Conservation (phyloP, 495 filamentous ascomycete genomes). For the Aspergillus conjunctus region DNA sequence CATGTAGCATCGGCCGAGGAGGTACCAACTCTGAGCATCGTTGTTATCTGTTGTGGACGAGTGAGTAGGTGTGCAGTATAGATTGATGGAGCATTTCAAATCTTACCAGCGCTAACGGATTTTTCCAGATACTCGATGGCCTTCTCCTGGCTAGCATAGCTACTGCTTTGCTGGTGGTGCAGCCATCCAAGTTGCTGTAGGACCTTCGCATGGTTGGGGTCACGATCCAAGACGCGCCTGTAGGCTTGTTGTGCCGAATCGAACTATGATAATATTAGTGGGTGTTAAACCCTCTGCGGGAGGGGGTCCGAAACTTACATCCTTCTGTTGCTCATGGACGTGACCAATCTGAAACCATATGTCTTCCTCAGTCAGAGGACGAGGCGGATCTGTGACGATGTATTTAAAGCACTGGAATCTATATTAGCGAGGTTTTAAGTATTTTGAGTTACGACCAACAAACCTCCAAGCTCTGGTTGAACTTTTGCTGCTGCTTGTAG, state of each 20-base stretch:
- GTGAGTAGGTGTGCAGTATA: not conserved
- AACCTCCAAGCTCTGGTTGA: constrained; percentile 87
- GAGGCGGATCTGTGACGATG: constrained; percentile 90
- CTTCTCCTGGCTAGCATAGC: constrained; percentile 86
- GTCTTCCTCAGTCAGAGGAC: constrained; percentile 93
- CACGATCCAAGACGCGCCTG: constrained; percentile 86
- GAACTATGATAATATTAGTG: constrained; percentile 61
- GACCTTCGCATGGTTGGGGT: constrained; percentile 97
- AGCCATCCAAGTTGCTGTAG: constrained; percentile 98
- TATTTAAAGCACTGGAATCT: constrained; percentile 87
- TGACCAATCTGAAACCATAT: constrained; percentile 99
- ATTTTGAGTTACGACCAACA: not conserved
- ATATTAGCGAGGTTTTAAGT: constrained; percentile 10
- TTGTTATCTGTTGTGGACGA: constrained; percentile 64
- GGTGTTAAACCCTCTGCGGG: not conserved
- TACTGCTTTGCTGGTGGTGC: constrained; percentile 90
- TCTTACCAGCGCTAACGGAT: constrained; percentile 87
- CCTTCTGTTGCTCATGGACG: constrained; percentile 98
- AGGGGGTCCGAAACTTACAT: constrained; percentile 61
- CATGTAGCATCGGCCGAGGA: constrained; percentile 98
- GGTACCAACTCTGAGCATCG: constrained; percentile 98
- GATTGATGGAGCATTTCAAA: not conserved
- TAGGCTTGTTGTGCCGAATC: constrained; percentile 91
- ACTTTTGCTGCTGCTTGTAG: constrained; percentile 98
- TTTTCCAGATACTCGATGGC: constrained; percentile 98